phyloP scores from a whole-genome alignment of 2,329 filamentous ascomycete genomes.

The Aureobasidium sp. region DNA sequence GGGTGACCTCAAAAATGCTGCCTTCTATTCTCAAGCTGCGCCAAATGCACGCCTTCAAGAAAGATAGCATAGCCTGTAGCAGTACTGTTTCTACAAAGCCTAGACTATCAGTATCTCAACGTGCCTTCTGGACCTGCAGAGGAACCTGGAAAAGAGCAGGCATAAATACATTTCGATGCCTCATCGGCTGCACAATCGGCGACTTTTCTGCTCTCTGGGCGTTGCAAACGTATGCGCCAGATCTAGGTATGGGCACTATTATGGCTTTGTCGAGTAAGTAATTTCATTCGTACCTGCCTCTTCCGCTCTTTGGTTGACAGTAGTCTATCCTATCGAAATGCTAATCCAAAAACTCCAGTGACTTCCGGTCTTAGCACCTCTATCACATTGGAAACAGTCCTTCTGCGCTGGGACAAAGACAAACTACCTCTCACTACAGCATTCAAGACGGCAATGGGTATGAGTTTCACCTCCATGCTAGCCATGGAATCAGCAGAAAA shows the following conservation, averaged over 20 bases:
- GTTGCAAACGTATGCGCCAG: not conserved
- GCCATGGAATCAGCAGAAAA: not conserved
- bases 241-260: not conserved
- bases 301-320: not conserved
- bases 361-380: not conserved
- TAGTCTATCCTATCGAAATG: too few species aligned
- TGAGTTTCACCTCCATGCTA: slow-evolving; percentile 7
- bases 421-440: not conserved
- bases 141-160: not conserved
- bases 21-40: too few species aligned
- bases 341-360: not conserved
- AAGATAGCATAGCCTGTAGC: too few species aligned
- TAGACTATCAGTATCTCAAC: not conserved
- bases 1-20: too few species aligned
- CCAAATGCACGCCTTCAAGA: too few species aligned
- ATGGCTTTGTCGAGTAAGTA: not conserved
- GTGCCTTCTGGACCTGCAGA: not conserved
- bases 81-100: not conserved
- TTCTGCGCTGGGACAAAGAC: not conserved
- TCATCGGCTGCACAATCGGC: not conserved
- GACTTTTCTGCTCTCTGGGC: not conserved
- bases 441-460: slow-evolving; percentile 4
- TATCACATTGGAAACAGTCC: not conserved
- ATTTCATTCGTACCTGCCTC: not conserved
- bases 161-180: not conserved